A percentile compares a stretch with the other conserved stretches of the same genome.
Conservation (phyloP, 768 basidiomycete genomes). For the Daedaleopsis nitida region DNA sequence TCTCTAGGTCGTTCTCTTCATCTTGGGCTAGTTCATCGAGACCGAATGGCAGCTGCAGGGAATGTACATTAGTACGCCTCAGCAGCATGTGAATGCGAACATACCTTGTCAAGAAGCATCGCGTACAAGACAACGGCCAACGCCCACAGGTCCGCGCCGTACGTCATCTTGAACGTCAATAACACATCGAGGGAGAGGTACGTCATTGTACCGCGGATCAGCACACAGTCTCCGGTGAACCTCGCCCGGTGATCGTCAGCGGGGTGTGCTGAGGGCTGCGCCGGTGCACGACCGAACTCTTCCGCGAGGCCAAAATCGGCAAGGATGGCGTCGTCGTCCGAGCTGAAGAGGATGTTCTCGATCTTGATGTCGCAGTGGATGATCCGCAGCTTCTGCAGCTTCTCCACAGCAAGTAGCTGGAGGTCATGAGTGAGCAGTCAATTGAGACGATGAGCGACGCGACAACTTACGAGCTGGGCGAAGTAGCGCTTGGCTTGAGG, state of each 20-base stretch:
- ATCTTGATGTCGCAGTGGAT: slow-evolving; percentile 33
- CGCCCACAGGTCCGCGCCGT: slow-evolving; percentile 46
- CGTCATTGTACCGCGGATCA: slow-evolving; percentile 38
- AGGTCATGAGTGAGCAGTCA: neutral
- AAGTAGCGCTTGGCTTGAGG: slow-evolving; percentile 9
- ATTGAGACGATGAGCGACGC: neutral
- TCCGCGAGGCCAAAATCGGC: slow-evolving; percentile 25
- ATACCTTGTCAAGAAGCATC: slow-evolving; percentile 21
- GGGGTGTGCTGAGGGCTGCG: slow-evolving; percentile 1
- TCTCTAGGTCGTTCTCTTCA: neutral
- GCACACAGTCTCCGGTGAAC: neutral
- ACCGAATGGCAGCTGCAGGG: slow-evolving; percentile 4
- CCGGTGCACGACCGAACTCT: slow-evolving; percentile 22
- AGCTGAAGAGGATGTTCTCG: slow-evolving; percentile 25
- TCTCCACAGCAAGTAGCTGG: slow-evolving; percentile 21
- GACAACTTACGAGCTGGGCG: slow-evolving; percentile 42
- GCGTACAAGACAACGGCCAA: slow-evolving; percentile 40
- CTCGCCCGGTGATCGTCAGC: neutral
- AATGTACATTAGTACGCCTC: neutral
- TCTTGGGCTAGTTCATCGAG: no score
- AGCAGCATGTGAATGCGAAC: neutral
- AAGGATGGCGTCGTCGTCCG: slow-evolving; percentile 20
- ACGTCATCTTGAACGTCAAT: slow-evolving; percentile 29
- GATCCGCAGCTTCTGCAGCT: slow-evolving; percentile 21
- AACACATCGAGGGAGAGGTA: slow-evolving; percentile 49